Percentiles rank a stretch among this genome's conserved stretches.
These are phyloP conservation scores for Tolypocladium tundrense DNA, from an alignment of 2,329 filamentous ascomycete species.

Conservation along the genomic window DNA sequence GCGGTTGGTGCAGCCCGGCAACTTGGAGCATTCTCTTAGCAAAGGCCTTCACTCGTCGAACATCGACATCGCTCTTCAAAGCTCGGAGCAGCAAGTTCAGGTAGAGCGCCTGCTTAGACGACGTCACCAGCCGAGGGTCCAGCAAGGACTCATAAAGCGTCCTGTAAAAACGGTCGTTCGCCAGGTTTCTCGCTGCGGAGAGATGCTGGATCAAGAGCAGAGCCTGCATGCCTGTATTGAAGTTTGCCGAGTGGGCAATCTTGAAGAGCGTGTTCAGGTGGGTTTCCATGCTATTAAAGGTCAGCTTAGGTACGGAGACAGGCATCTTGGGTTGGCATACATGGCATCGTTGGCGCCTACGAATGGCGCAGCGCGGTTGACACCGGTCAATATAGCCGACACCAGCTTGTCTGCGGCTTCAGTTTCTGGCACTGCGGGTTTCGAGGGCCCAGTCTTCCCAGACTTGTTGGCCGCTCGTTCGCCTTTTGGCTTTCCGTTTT, in stretches of 20 bases:
- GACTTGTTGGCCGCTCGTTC: slow-evolving; percentile 8
- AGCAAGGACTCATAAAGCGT: slow-evolving; percentile 91
- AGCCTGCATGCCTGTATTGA: slow-evolving; percentile 96
- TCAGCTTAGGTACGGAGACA: background rate
- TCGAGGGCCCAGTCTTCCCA: slow-evolving; percentile 11
- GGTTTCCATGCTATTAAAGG: slow-evolving; percentile 54
- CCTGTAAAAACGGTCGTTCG: slow-evolving; percentile 85
- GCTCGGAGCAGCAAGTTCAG: slow-evolving; percentile 84
- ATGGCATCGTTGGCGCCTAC: slow-evolving; percentile 68
- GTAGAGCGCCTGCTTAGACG: slow-evolving; percentile 92
- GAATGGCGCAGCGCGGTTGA: slow-evolving; percentile 94
- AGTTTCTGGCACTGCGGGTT: slow-evolving; percentile 50
- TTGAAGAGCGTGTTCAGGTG: slow-evolving; percentile 91
- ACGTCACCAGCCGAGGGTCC: slow-evolving; percentile 77
- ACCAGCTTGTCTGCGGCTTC: slow-evolving; percentile 72
- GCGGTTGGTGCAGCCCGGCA: slow-evolving; percentile 77
- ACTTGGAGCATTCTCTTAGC: slow-evolving; percentile 87
- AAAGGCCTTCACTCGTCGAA: slow-evolving; percentile 89
- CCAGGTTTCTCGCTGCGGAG: slow-evolving; percentile 66
- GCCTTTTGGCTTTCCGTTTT: slow-evolving; percentile 12
- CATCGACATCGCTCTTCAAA: slow-evolving; percentile 81
- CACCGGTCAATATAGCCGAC: slow-evolving; percentile 82
- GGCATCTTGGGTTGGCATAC: slow-evolving; percentile 31
- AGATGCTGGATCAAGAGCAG: slow-evolving; percentile 92
- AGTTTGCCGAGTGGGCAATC: slow-evolving; percentile 95